Conservation (phyloP, 768 basidiomycete species). For the Agaricus blazei region DNA sequence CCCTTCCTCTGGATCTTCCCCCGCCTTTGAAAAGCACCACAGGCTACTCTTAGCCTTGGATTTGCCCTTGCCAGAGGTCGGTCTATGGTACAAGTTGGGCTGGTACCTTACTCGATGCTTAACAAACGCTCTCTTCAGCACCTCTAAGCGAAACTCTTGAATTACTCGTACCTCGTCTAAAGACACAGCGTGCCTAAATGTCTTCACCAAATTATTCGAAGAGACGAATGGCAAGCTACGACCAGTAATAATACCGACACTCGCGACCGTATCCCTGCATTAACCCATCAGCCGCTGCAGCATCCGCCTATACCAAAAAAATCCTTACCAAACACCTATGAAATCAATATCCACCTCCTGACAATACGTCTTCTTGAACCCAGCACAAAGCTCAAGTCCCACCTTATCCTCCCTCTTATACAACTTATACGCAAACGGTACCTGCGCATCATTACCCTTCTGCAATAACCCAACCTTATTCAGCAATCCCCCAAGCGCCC, state of each 20-base stretch:
- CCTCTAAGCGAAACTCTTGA: not conserved
- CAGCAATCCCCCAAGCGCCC: constrained; percentile 73
- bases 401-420: constrained; percentile 49
- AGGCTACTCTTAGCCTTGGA: not conserved
- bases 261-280: constrained; percentile 75
- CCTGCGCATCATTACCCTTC: constrained; percentile 60
- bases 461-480: constrained; percentile 75
- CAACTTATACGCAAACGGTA: constrained; percentile 71
- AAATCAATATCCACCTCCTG: constrained; percentile 69
- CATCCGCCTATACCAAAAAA: not conserved
- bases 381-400: constrained; percentile 43
- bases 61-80: constrained; percentile 11
- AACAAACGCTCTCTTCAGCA: not conserved
- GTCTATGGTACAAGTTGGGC: constrained; percentile 57
- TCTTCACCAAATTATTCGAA: constrained; percentile 57
- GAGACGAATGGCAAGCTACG: constrained; percentile 63
- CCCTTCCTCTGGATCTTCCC: too few relatives aligned
- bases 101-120: constrained; percentile 64
- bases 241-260: constrained; percentile 62
- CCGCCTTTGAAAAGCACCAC: too few relatives aligned
- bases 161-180: constrained; percentile 58
- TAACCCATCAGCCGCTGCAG: not conserved
- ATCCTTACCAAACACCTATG: constrained; percentile 66
- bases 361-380: constrained; percentile 73
- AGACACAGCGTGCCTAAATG: constrained; percentile 72